These are phyloP conservation scores for Dryadomyces quercivorus DNA, from an alignment of 2,329 filamentous ascomycete species.

Conservation along the genomic window DNA sequence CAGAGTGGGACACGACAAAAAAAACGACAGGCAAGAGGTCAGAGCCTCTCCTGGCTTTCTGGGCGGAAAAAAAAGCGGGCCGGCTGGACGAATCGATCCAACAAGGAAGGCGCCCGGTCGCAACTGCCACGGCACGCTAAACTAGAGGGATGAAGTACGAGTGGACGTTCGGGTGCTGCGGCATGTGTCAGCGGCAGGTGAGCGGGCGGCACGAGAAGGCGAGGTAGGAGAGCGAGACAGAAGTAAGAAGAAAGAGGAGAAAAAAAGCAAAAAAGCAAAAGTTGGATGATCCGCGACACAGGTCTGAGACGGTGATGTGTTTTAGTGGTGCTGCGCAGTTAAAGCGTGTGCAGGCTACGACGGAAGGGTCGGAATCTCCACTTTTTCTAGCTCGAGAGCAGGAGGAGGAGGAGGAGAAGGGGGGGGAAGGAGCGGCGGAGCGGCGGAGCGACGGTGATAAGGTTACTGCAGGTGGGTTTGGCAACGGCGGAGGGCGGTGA, in stretches of 20 bases:
- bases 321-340: constrained; percentile 21
- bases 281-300: constrained; percentile 12
- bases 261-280: background rate
- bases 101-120: background rate
- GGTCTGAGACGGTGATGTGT: constrained; percentile 22
- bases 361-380: background rate
- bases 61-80: background rate
- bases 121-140: background rate
- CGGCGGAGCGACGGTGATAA: background rate
- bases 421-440: background rate
- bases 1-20: background rate
- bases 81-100: background rate
- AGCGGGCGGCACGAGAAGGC: background rate
- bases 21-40: background rate
- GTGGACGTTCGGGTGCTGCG: background rate
- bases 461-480: background rate
- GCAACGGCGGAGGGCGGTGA: background rate
- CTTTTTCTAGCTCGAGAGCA: background rate
- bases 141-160: background rate
- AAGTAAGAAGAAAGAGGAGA: background rate
- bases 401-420: background rate
- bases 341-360: constrained; percentile 13
- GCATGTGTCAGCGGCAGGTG: background rate
- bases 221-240: background rate
- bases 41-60: background rate